These are phyloP conservation scores for Penicillium odoratum DNA, from an alignment of 495 filamentous ascomycete species.

Conservation along the genomic window DNA sequence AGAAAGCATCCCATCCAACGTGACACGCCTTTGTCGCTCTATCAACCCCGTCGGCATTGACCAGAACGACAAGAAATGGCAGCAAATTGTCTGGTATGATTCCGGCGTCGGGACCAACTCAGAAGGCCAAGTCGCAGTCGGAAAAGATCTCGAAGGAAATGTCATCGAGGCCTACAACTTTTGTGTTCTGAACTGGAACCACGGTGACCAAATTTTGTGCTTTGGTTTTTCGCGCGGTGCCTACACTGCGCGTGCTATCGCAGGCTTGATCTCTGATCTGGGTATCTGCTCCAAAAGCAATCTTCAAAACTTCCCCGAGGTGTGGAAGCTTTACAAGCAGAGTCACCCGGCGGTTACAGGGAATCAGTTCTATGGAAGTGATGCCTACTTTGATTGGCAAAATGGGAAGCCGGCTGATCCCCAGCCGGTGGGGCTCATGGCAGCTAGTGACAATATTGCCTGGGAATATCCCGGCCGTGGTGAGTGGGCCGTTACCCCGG, in stretches of 20 bases:
- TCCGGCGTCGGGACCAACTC: background rate
- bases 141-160: constrained; percentile 11
- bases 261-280: constrained; percentile 50
- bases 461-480: constrained; percentile 1
- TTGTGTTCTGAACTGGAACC: constrained; percentile 39
- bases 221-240: constrained; percentile 61
- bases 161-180: constrained; percentile 21
- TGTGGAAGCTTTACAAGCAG: constrained; percentile 49
- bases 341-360: constrained; percentile 15
- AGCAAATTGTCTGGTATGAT: background rate
- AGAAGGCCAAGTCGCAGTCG: constrained; percentile 4
- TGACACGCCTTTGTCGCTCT: constrained; percentile 17
- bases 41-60: background rate
- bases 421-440: constrained; percentile 4
- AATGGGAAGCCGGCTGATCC: constrained; percentile 15
- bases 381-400: constrained; percentile 6
- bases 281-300: constrained; percentile 43
- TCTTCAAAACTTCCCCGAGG: constrained; percentile 39
- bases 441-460: background rate
- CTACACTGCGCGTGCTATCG: constrained; percentile 55
- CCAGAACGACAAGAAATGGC: background rate
- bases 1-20: constrained; percentile 21
- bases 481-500: constrained; percentile 15
- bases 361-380: constrained; percentile 13
- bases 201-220: constrained; percentile 57